Percentiles rank a stretch among this genome's conserved stretches.
These are phyloP conservation scores for Aphanomyces cochlioides DNA, from an alignment of 352 stramenopile species.

Conservation along the genomic window DNA sequence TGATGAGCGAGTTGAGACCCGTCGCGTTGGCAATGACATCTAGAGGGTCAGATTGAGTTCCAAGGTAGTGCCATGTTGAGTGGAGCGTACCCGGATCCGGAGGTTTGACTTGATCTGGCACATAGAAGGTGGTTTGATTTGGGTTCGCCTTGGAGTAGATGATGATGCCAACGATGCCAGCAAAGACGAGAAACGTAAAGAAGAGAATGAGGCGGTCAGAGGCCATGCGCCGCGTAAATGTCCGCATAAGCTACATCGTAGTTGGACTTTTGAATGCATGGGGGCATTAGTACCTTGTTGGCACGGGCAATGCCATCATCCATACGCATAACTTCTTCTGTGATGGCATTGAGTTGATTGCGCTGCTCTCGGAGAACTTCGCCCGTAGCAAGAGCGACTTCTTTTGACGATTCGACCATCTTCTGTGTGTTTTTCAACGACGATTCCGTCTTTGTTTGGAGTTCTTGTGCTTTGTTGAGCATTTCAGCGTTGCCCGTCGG, in stretches of 20 bases:
- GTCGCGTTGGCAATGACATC: constrained; percentile 9
- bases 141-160: constrained; percentile 80
- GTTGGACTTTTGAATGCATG: neutral
- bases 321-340: constrained; percentile 83
- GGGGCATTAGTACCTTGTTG: constrained; percentile 40
- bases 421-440: constrained; percentile 80
- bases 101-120: constrained; percentile 78
- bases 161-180: constrained; percentile 73
- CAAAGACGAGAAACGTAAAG: constrained; percentile 74
- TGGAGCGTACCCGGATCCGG: constrained; percentile 58
- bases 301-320: constrained; percentile 73
- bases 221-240: constrained; percentile 75
- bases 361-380: constrained; percentile 74
- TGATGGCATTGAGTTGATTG: constrained; percentile 84
- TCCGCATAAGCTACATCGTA: constrained; percentile 53
- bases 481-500: constrained; percentile 68
- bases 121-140: constrained; percentile 74
- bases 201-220: constrained; percentile 79
- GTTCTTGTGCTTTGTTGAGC: constrained; percentile 65
- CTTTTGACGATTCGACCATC: constrained; percentile 83
- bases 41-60: constrained; percentile 38
- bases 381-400: constrained; percentile 72
- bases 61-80: too few relatives aligned
- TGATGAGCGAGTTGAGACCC: constrained; percentile 66
- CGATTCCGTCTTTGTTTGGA: constrained; percentile 83